Evolutionary conservation across 805 yeast genomes (phyloP), one percentile per base, ranked within the genome.

Genomic region (Myxozyma neotropica): DNA sequence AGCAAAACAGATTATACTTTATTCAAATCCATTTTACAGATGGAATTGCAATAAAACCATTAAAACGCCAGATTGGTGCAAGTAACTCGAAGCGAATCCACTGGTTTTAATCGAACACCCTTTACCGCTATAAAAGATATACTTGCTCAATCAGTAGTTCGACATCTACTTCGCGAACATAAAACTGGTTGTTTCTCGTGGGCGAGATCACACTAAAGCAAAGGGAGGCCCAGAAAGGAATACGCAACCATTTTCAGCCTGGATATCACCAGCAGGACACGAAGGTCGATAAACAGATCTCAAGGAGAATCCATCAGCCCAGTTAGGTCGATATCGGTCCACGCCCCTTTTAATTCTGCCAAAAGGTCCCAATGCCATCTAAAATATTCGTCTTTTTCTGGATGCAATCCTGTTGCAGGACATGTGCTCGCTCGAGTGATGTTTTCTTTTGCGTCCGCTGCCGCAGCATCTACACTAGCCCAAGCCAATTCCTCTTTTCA

Each of bases 231-330:
- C 53, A 10, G 29, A 17, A 17, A 3, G 24, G 39, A 17, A 1
- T 7, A 45, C 72, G 24, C 53, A 70, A 71, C 97, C 99, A 68
- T 93, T 94, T 72, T 93, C 99, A 0, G 99, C 94, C 70, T 92
- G 97, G 36, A 93, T 90, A 71, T 94, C 98, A 1, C 99, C 99
- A 0, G 96, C 97, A 93, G 74, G 6, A 93, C 98, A 58, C 99
- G 77, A 3, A 94, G 98, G 69, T 93, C 99, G 8, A 93, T 88
- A 68, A 93, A 94, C 29, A 94, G 88, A 66, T 90, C 95, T 38
- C 81, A 82, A 0, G 99, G 98, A 0, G 99, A 98, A 23, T 82
- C 88, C 66, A 94, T 70, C 15, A 89, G 84, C 0, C 97, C 98
- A 29, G 93, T 83, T 26, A 94, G 75, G 69, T 94, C 99, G 17